Conservation (phyloP, 2,329 filamentous ascomycete genomes). For the Furcasterigmium furcatum region DNA sequence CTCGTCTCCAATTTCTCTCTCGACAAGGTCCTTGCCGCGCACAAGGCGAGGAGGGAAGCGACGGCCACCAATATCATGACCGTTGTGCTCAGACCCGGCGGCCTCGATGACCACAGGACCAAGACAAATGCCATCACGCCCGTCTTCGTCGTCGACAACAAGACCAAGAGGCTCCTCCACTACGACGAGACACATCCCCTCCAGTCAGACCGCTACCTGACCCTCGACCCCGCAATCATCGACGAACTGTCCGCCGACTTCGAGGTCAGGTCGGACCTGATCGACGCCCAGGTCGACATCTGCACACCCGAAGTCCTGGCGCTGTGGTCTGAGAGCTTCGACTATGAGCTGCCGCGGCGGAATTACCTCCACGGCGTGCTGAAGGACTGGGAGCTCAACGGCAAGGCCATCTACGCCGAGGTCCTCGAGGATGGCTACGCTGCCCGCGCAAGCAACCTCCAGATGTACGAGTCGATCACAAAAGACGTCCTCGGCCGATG, state of each 20-base stretch:
- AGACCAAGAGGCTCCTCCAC: slow-evolving; percentile 78
- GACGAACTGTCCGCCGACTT: slow-evolving; percentile 67
- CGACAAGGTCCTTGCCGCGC: slow-evolving; percentile 72
- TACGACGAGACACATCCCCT: slow-evolving; percentile 86
- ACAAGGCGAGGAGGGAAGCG: slow-evolving; percentile 74
- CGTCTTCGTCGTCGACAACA: slow-evolving; percentile 82
- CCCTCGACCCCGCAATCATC: slow-evolving; percentile 77
- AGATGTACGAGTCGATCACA: slow-evolving; percentile 85
- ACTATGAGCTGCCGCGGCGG: slow-evolving; percentile 85
- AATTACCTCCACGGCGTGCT: slow-evolving; percentile 90
- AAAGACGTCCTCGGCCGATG: slow-evolving; percentile 83
- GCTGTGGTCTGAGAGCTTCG: slow-evolving; percentile 95
- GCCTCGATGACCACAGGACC: slow-evolving; percentile 66
- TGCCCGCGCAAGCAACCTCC: slow-evolving; percentile 79
- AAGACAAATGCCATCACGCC: slow-evolving; percentile 74
- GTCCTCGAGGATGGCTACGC: slow-evolving; percentile 82
- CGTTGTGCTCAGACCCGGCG: slow-evolving; percentile 79
- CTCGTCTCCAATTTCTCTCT: slow-evolving; percentile 86
- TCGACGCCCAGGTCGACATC: slow-evolving; percentile 95
- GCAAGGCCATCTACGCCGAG: slow-evolving; percentile 93
- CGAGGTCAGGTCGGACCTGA: slow-evolving; percentile 80
- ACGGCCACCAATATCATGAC: slow-evolving; percentile 99
- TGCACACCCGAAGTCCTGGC: slow-evolving; percentile 94
- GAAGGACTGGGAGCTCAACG: slow-evolving; percentile 95
- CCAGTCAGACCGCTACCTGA: slow-evolving; percentile 61